Percentiles rank a stretch among this genome's conserved stretches.
phyloP scores from a whole-genome alignment of 441 rosid genomes.

The Bruguiera hainesii region DNA sequence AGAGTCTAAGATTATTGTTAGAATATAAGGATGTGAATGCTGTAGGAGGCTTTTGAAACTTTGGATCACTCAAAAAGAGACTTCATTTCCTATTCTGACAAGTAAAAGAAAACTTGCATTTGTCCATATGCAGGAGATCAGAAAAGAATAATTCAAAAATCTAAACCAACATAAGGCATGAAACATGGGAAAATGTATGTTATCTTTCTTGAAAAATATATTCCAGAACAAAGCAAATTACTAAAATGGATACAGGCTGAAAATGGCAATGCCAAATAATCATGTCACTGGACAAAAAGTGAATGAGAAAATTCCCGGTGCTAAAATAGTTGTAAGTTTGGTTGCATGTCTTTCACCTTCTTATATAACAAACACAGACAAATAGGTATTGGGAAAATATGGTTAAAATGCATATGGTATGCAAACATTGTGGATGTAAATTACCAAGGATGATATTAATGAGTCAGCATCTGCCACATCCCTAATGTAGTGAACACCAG shows the following conservation, averaged over 20 bases:
- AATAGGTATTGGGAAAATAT: background rate
- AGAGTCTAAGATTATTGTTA: background rate
- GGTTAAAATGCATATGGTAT: background rate
- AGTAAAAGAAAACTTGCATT: background rate
- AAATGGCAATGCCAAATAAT: background rate
- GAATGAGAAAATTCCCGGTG: background rate
- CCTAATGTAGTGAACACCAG: slow-evolving; percentile 87
- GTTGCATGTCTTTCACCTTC: background rate
- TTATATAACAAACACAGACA: background rate
- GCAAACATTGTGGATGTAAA: slow-evolving; percentile 11
- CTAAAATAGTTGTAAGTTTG: background rate
- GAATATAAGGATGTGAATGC: background rate
- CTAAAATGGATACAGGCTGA: too few species aligned
- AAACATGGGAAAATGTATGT: background rate
- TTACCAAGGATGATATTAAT: slow-evolving; percentile 72
- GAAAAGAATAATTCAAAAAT: background rate
- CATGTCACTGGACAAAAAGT: too few species aligned
- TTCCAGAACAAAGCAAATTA: background rate
- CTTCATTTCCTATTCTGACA: too few species aligned
- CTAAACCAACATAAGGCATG: background rate
- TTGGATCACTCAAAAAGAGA: too few species aligned
- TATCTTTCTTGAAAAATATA: background rate
- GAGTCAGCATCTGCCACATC: slow-evolving; percentile 92
- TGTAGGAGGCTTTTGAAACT: background rate
- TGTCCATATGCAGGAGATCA: background rate